A percentile compares a stretch with the other conserved stretches of the same genome.
phyloP scores from a whole-genome alignment of 1,284 basidiomycete species.

The Rhodotorula sp. region DNA sequence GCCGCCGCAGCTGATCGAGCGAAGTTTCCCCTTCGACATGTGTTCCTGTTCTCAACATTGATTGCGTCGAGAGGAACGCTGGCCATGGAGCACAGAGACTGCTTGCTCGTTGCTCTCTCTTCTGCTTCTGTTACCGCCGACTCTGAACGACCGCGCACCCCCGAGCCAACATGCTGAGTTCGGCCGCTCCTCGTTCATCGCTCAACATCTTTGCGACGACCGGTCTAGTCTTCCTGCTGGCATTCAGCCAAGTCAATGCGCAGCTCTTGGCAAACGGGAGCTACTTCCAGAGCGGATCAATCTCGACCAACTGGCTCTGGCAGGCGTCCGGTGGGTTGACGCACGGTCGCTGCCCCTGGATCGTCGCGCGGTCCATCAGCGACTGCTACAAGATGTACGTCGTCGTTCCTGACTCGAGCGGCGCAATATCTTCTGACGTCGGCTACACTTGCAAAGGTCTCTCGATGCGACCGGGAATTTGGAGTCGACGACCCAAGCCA shows the following conservation, averaged over 20 bases:
- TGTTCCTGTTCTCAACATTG: too few species aligned
- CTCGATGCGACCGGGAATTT: slow-evolving; percentile 20
- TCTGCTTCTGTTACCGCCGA: too few species aligned
- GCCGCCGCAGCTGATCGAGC: not conserved
- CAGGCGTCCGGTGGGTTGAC: slow-evolving; percentile 31
- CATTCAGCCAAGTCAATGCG: not conserved
- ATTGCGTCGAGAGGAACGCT: not conserved
- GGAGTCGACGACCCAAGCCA: slow-evolving; percentile 13
- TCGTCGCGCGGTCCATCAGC: not conserved
- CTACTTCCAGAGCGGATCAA: slow-evolving; percentile 18
- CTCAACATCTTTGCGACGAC: not conserved
- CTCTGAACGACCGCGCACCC: too few species aligned
- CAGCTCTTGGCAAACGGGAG: slow-evolving; percentile 1
- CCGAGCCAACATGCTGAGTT: too few species aligned
- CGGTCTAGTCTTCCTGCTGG: not conserved
- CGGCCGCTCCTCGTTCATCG: not conserved
- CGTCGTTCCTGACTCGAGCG: too few species aligned
- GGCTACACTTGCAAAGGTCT: not conserved
- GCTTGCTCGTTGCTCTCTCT: not conserved
- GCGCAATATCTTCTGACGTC: not conserved
- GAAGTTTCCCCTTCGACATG: too few species aligned
- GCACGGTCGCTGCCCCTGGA: slow-evolving; percentile 11
- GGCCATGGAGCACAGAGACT: not conserved
- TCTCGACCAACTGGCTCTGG: slow-evolving; percentile 32
- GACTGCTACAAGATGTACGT: slow-evolving; percentile 26